Base-by-base conservation (phyloP, 1,139 yeast species). In the Candida smagusa region DNA sequence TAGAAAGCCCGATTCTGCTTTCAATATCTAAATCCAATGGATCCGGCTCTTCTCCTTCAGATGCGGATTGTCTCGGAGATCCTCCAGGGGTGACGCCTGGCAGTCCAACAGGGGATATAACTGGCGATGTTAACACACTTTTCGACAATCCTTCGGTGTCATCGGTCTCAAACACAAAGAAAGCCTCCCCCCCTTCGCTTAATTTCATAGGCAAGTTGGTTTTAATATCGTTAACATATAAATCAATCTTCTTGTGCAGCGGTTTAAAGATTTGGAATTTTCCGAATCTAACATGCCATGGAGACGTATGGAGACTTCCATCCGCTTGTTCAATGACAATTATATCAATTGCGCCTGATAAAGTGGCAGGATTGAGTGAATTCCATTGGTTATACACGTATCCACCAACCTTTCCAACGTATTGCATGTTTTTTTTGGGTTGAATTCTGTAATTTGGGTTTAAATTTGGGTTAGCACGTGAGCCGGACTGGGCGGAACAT, bases 171-270 rank as follows among this genome's bases (percentile, higher is more conserved):
- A 92, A 90, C 34, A 92, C 98, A 56, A 92, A 92, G 58, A 89
- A 90, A 0, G 97, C 98, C 60, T 92, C 99, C 21, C 99, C 99
- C 3, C 95, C 96, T 44, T 92, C 98, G 9, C 97, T 96, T 35
- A 92, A 65, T 61, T 92, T 92, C 98, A 92, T 92, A 9, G 96
- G 96, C 40, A 90, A 68, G 50, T 87, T 84, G 0, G 95, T 84
- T 39, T 81, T 74, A 44, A 75, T 75, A 27, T 84, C 97, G 63
- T 92, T 92, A 30, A 94, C 95, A 30, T 79, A 75, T 44, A 92
- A 80, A 44, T 86, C 95, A 36, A 92, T 95, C 58, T 88, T 90
- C 68, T 90, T 92, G 58, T 92, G 97, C 29, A 95, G 86, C n/a
- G 99, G 99, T 53, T 95, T 79, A 46, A 92, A 69, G 48, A 92